Conservation (phyloP, 306 rosid genomes). For the Elaeagnus macrophylla region DNA sequence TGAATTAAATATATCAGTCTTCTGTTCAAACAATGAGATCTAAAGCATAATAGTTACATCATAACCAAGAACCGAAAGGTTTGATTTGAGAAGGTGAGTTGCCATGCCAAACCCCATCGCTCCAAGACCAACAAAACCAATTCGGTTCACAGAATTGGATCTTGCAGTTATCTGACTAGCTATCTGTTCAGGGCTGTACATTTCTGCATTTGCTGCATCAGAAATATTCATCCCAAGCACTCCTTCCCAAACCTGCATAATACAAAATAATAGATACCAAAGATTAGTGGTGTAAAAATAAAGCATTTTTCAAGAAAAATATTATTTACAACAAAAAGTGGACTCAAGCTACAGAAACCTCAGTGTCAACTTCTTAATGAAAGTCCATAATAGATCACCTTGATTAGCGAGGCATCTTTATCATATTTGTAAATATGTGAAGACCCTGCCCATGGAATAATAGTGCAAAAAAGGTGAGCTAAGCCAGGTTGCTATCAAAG, state of each 20-base stretch:
- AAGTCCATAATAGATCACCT: slow-evolving; percentile 39
- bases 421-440: slow-evolving; percentile 35
- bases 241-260: slow-evolving; percentile 56
- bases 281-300: neutral
- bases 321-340: slow-evolving; percentile 11
- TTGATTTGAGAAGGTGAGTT: slow-evolving; percentile 64
- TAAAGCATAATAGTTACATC: slow-evolving; percentile 56
- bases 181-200: slow-evolving; percentile 55
- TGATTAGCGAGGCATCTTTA: slow-evolving; percentile 32
- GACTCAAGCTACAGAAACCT: neutral
- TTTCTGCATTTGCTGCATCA: slow-evolving; percentile 63
- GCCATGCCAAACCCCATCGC: slow-evolving; percentile 99
- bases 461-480: slow-evolving; percentile 8
- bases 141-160: slow-evolving; percentile 38
- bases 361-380: slow-evolving; percentile 11
- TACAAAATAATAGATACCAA: slow-evolving; percentile 10
- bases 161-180: slow-evolving; percentile 43
- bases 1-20: slow-evolving; percentile 8
- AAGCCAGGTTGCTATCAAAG: slow-evolving; percentile 18
- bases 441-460: slow-evolving; percentile 45
- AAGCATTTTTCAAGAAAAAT: neutral
- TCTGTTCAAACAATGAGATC: slow-evolving; percentile 12
- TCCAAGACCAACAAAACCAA: slow-evolving; percentile 97
- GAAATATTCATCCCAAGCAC: slow-evolving; percentile 59
- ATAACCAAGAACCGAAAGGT: slow-evolving; percentile 65